Evolutionary conservation across 176 grass and related monocot species (phyloP).

Genomic region (Oryza meyeriana): DNA sequence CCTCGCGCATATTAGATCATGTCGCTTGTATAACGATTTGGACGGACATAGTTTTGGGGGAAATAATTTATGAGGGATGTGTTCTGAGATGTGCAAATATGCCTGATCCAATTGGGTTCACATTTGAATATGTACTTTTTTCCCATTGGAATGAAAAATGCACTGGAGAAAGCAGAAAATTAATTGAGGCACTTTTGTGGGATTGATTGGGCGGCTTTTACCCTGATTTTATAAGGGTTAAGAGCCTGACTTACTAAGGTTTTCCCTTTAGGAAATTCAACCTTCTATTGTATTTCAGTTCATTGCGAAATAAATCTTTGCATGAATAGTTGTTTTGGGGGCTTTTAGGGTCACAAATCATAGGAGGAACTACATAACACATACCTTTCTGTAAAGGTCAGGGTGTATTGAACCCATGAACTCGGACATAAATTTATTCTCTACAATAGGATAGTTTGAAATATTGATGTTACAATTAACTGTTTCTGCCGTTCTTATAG

Average conservation of each 20-base stretch:
- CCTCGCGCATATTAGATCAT: neutral
- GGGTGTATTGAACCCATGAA: neutral
- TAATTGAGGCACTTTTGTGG: neutral
- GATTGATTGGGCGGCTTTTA: neutral
- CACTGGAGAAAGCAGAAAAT: neutral
- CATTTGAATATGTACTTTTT: neutral
- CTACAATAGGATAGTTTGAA: neutral
- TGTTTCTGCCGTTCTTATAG: neutral
- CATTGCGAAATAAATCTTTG: neutral
- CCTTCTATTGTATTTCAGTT: neutral
- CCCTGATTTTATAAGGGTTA: neutral
- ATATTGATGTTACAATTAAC: neutral
- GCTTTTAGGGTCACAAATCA: neutral
- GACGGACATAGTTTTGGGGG: neutral
- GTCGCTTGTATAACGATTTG: neutral
- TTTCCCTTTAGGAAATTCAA: neutral
- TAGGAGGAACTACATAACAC: neutral
- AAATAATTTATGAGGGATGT: neutral
- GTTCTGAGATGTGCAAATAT: neutral
- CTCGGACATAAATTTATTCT: no score
- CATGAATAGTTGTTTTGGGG: neutral
- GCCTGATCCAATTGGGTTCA: neutral
- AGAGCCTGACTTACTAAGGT: neutral
- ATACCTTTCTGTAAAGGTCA: neutral
- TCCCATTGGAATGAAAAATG: neutral